Base-by-base conservation (phyloP, 768 basidiomycete species). In the Pisolithus sp. region DNA sequence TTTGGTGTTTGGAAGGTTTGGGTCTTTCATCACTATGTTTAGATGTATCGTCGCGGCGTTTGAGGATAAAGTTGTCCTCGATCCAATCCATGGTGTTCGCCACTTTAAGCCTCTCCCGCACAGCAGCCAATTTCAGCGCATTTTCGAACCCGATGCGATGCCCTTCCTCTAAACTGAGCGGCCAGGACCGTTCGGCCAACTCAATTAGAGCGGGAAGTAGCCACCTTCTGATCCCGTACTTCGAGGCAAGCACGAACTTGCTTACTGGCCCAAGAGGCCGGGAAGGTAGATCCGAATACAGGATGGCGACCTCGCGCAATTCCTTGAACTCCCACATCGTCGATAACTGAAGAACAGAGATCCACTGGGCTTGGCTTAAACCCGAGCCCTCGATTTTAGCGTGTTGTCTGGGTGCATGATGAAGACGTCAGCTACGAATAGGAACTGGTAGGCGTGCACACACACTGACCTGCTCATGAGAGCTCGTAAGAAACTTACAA, bases 401-500 rank as follows among this genome's bases (percentile, higher is more conserved):
- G 15, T 20, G 9, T 42, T 42, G 10, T 42, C 41, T 42, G 10
- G 17, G 10, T 20, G 13, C 7, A 15, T 5, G 34, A 4, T 1
- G 5, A 34, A 15, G 15, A 5, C 5, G 13, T 34, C 13, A 5
- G 13, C 2, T 34, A 15, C 13, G 34, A 13, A 34, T 15, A 13
- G 13, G 12, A 12, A 42, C 26, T 26, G n/a, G 8, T 23, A 23
- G 41, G 10, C 20, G 6, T 21, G 3, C 20, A 17, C 6, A 20
- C 18, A 13, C 6, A 53, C 60, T 46, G 13, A 54, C 62, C 46
- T 49, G 12, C 54, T 21, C 15, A 57, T 49, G 5, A 64, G 47
- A 6, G 53, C 59, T 17, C 46, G 52, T 44, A 60, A 17, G 10
- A 64, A 37, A 1, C 23, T 46, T 18, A 53, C 51, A 2, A 64